phyloP scores from a whole-genome alignment of 768 basidiomycete species.

The Mycena latifolia region DNA sequence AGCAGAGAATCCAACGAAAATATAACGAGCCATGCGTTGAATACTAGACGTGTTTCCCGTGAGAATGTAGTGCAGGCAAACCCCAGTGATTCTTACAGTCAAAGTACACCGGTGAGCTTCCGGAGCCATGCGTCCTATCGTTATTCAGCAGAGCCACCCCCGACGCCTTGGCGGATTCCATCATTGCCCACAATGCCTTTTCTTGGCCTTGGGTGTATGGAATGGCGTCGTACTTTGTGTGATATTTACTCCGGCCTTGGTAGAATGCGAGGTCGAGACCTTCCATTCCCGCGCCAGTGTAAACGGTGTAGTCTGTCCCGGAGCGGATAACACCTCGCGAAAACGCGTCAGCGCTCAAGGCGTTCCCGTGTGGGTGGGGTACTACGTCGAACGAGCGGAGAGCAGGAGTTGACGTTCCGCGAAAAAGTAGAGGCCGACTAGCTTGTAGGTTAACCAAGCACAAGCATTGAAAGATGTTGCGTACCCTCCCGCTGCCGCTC shows the following conservation, averaged over 20 bases:
- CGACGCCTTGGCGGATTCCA: constrained; percentile 72
- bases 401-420: constrained; percentile 70
- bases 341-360: constrained; percentile 78
- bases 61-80: not conserved
- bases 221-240: constrained; percentile 80
- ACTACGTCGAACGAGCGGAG: constrained; percentile 71
- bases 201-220: constrained; percentile 66
- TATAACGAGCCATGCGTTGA: constrained; percentile 65
- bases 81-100: constrained; percentile 64
- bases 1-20: constrained; percentile 66
- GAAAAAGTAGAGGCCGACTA: constrained; percentile 84
- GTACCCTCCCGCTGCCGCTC: constrained; percentile 83
- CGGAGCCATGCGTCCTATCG: constrained; percentile 42
- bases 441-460: constrained; percentile 7
- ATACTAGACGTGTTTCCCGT: constrained; percentile 57
- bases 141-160: constrained; percentile 67
- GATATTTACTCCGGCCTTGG: constrained; percentile 78
- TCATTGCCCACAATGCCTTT: constrained; percentile 81
- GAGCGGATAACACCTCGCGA: constrained; percentile 73
- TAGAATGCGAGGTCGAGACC: constrained; percentile 89
- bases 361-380: constrained; percentile 79
- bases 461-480: constrained; percentile 29
- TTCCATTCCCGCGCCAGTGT: constrained; percentile 66
- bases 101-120: constrained; percentile 70
- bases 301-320: constrained; percentile 81